phyloP scores from a whole-genome alignment of 2,329 filamentous ascomycete genomes.

The Colletotrichum chlorophyti region DNA sequence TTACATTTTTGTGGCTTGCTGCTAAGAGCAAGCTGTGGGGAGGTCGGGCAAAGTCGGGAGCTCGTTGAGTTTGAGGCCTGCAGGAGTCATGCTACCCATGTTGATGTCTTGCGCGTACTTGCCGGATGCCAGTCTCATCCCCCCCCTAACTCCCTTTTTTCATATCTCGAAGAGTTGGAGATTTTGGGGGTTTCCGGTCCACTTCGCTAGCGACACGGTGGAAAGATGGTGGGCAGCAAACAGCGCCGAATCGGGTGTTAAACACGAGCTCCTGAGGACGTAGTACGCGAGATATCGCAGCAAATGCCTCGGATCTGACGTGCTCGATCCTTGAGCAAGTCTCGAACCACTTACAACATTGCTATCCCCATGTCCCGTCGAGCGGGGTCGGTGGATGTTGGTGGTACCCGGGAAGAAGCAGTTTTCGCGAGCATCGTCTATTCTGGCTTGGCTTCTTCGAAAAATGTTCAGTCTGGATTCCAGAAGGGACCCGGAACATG shows the following conservation, averaged over 20 bases:
- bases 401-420: background rate
- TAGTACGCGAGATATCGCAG: slow-evolving; percentile 3
- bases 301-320: slow-evolving; percentile 4
- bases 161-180: slow-evolving; percentile 14
- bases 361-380: slow-evolving; percentile 9
- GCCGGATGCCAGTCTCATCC: background rate
- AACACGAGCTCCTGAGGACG: slow-evolving; percentile 13
- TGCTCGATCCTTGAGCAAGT: background rate
- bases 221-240: slow-evolving; percentile 17
- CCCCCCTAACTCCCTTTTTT: slow-evolving; percentile 1
- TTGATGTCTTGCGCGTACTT: slow-evolving; percentile 10
- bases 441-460: slow-evolving; percentile 13
- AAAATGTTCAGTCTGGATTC: slow-evolving; percentile 11
- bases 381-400: slow-evolving; percentile 3
- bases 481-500: slow-evolving; percentile 21
- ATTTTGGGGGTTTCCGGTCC: slow-evolving; percentile 16
- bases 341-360: background rate
- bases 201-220: slow-evolving; percentile 10
- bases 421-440: slow-evolving; percentile 15
- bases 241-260: slow-evolving; percentile 9
- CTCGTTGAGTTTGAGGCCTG: slow-evolving; percentile 13
- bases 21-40: slow-evolving; percentile 25
- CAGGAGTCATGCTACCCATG: slow-evolving; percentile 25
- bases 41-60: slow-evolving; percentile 27
- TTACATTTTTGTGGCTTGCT: slow-evolving; percentile 15